These are phyloP conservation scores for Gardenia jasminoides DNA, from an alignment of 257 asterid species.

Conservation along the genomic window DNA sequence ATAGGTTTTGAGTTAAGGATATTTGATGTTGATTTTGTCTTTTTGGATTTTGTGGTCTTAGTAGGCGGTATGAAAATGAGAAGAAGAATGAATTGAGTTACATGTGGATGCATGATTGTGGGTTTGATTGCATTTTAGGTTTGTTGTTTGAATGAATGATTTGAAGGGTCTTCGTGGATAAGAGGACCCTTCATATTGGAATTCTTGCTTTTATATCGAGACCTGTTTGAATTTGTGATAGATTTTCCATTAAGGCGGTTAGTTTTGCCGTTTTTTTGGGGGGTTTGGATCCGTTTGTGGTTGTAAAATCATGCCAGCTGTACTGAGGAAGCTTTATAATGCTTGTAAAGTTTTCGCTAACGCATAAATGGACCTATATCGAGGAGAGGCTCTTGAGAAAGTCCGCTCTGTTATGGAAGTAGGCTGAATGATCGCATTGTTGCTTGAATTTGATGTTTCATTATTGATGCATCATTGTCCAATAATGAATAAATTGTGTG, in stretches of 20 bases:
- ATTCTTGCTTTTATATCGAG: not conserved
- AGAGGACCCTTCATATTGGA: constrained; percentile 39
- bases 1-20: not conserved
- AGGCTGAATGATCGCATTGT: constrained; percentile 4
- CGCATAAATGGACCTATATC: constrained; percentile 91
- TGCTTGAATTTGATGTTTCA: not conserved
- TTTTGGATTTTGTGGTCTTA: not conserved
- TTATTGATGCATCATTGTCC: not conserved
- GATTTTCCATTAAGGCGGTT: constrained; percentile 22
- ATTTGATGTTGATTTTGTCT: constrained; percentile 6
- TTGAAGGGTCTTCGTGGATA: constrained; percentile 25
- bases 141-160: not conserved
- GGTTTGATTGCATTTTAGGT: constrained; percentile 13
- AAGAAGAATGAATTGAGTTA: constrained; percentile 13
- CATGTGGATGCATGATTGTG: constrained; percentile 11
- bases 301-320: constrained; percentile 83
- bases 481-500: not conserved
- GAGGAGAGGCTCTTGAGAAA: constrained; percentile 85
- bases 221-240: not conserved
- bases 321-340: constrained; percentile 96
- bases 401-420: constrained; percentile 84
- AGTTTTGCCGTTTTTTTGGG: constrained; percentile 21
- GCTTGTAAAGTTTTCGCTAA: constrained; percentile 86
- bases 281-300: constrained; percentile 27
- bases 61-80: constrained; percentile 20